Evolutionary conservation across 768 basidiomycete species (phyloP).

Genomic region (Amanita subjunquillea): DNA sequence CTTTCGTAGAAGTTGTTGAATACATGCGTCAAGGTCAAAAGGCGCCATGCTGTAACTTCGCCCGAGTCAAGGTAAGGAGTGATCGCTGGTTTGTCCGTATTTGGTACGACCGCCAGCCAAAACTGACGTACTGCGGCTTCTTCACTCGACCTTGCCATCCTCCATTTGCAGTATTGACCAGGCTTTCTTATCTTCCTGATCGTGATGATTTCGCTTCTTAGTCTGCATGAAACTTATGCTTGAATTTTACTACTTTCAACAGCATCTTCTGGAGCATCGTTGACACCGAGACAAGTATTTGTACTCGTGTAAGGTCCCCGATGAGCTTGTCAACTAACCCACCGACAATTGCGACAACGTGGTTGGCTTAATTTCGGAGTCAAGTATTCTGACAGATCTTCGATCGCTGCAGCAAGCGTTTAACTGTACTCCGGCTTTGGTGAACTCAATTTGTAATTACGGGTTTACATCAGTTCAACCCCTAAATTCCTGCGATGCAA

Average conservation of each 20-base stretch:
- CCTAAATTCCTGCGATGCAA: neutral
- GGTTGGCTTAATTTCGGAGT: neutral
- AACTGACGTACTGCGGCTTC: constrained; percentile 1
- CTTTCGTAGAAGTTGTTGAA: constrained; percentile 80
- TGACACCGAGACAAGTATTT: constrained; percentile 1
- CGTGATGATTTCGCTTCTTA: constrained; percentile 24
- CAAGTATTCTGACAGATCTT: neutral
- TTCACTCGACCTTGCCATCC: constrained; percentile 1
- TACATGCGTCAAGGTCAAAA: constrained; percentile 97
- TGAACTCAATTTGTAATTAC: constrained; percentile 1
- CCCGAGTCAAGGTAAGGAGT: constrained; percentile 10
- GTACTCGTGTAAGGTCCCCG: constrained; percentile 4
- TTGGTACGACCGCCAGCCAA: constrained; percentile 13
- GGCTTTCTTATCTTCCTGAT: constrained; percentile 15
- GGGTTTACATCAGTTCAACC: constrained; percentile 1
- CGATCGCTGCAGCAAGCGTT: neutral
- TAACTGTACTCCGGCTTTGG: neutral
- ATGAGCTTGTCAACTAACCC: neutral
- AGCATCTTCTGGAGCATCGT: constrained; percentile 5
- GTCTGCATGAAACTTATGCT: constrained; percentile 6
- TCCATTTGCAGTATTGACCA: constrained; percentile 1
- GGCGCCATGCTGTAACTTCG: constrained; percentile 35
- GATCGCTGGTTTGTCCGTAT: constrained; percentile 25
- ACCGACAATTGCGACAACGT: neutral
- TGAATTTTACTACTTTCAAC: constrained; percentile 1